Evolutionary conservation across 2,329 filamentous ascomycete genomes (phyloP), one percentile per base, ranked within the genome.

Genomic region (Trichoderma asperellum): DNA sequence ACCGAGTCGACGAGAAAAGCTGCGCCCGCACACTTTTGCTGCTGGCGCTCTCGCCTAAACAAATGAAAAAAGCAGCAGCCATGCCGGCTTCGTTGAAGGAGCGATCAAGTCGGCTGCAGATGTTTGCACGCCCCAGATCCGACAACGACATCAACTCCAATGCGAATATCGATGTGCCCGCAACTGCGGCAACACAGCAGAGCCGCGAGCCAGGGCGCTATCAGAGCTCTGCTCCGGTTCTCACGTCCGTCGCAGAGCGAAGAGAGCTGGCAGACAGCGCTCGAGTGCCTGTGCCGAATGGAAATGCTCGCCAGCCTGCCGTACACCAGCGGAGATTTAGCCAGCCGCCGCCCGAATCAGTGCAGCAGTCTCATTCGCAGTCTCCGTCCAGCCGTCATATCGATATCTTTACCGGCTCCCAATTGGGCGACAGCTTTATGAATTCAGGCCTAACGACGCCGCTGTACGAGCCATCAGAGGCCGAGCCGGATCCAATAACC

Each of bases 361-460:
- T 73, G 10, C 73, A 69, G 12, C 74, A 76, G 40, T 74, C 24
- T 21, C 49, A 69, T 24, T 69, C 69, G 43, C 69, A 52, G 18
- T 69, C 69, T 16, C 59, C 69, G 55, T 47, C 37, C 57, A 62
- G 64, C 37, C 62, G 70, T 73, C 70, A 69, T 70, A 49, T 72
- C 71, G 76, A 75, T 11, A 68, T 81, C n/a, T 81, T 81, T 52
- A 77, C 75, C 34, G 80, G 80, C 5, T 81, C 80, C 5, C 79
- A 81, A 69, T 76, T 81, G 5, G 79, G 78, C 14, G 80, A 81
- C 11, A 76, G 76, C 57, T 81, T 81, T 52, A 80, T 81, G 79
- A 76, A 78, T 24, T 81, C 80, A 34, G 77, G 79, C 7, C 71
- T 79, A 5, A 80, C 80, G 12, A 80, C 80, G 16, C 80, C 80